phyloP scores from a whole-genome alignment of 2,329 filamentous ascomycete species.

The Corinectria fuckeliana region DNA sequence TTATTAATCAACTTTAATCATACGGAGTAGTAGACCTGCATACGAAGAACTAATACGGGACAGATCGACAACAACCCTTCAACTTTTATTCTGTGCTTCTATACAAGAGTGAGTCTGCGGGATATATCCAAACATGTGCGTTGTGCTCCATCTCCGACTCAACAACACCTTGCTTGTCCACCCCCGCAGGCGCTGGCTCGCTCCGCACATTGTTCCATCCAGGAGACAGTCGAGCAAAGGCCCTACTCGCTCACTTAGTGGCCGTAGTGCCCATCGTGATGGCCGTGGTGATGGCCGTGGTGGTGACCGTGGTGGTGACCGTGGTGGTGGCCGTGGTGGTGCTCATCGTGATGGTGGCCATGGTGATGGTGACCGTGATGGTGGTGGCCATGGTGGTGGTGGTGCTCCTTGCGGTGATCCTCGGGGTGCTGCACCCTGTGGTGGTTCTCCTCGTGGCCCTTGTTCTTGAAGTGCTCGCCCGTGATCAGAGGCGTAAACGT shows the following conservation, averaged over 20 bases:
- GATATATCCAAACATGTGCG: too few relatives aligned
- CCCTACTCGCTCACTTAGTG: background rate
- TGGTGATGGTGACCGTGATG: background rate
- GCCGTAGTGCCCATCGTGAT: background rate
- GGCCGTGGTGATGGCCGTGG: background rate
- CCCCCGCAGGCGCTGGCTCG: background rate
- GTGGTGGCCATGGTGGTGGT: background rate
- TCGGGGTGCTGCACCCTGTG: constrained; percentile 5
- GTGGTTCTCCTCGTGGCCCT: constrained; percentile 7
- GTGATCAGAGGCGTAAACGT: constrained; percentile 38
- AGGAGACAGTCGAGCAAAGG: background rate
- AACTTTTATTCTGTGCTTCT: background rate
- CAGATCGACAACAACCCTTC: background rate
- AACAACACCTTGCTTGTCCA: background rate
- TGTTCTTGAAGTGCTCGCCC: constrained; percentile 38
- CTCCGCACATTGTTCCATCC: background rate
- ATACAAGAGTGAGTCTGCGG: background rate
- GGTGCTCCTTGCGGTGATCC: background rate
- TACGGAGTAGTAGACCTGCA: too few relatives aligned
- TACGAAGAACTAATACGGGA: too few relatives aligned
- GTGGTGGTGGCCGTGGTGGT: background rate
- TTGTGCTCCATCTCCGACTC: background rate
- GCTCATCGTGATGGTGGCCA: background rate
- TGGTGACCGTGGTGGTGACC: background rate
- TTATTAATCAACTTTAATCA: too few relatives aligned